Evolutionary conservation across 345 rosid species (phyloP).

Genomic region (Erucastrum elatum): DNA sequence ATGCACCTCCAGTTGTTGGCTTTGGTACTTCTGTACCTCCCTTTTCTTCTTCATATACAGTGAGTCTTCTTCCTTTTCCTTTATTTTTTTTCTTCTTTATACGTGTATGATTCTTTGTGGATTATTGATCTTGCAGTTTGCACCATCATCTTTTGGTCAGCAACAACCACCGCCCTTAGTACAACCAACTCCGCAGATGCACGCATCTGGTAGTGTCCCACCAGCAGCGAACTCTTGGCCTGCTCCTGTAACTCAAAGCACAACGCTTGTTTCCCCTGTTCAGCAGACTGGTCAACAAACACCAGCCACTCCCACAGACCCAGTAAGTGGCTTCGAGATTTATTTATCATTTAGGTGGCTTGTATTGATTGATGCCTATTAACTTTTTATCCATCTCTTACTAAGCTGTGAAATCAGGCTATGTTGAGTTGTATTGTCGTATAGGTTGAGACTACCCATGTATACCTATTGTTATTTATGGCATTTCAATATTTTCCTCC

Average conservation of each 20-base stretch:
- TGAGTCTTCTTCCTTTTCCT: conserved; percentile 40
- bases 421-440: neutral
- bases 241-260: conserved; percentile 53
- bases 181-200: conserved; percentile 64
- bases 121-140: conserved; percentile 48
- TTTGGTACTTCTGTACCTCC: conserved; percentile 59
- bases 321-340: conserved; percentile 42
- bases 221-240: conserved; percentile 66
- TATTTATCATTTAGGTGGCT: neutral
- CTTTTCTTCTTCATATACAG: conserved; percentile 56
- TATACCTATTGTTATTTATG: neutral
- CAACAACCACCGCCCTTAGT: conserved; percentile 59
- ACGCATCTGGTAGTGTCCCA: conserved; percentile 42
- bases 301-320: conserved; percentile 51
- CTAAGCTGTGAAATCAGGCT: neutral
- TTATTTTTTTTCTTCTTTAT: neutral
- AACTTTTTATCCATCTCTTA: conserved; percentile 2
- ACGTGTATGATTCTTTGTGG: neutral
- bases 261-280: conserved; percentile 46
- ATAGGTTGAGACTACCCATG: neutral
- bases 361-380: neutral
- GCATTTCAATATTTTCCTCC: conserved; percentile 4
- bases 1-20: conserved; percentile 41
- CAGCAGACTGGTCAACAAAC: conserved; percentile 65
- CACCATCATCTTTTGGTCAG: conserved; percentile 63